phyloP scores from a whole-genome alignment of 805 yeast species.

The Yarrowia sp. region DNA sequence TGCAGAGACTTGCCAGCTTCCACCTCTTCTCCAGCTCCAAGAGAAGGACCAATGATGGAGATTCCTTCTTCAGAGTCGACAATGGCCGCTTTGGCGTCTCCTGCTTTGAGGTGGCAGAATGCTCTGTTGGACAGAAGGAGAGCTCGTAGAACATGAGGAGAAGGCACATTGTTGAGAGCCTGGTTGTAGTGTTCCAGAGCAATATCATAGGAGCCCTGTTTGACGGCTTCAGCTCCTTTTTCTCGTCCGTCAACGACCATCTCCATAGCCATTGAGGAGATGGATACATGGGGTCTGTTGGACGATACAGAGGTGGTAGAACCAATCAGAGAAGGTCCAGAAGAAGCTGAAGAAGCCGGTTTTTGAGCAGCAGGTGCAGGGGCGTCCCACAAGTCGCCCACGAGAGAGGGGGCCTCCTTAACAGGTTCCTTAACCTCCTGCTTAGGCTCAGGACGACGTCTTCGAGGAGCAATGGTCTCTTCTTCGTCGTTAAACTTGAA shows the following conservation, averaged over 20 bases:
- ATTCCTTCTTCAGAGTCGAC: constrained; percentile 51
- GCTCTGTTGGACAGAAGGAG: constrained; percentile 76
- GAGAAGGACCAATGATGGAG: constrained; percentile 40
- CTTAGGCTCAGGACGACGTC: constrained; percentile 9
- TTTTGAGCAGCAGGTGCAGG: constrained; percentile 22
- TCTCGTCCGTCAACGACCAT: constrained; percentile 36
- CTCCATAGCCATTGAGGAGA: constrained; percentile 38
- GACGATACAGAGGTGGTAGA: constrained; percentile 29
- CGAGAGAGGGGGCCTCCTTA: neutral
- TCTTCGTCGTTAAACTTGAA: constrained; percentile 16
- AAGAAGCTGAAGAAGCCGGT: neutral
- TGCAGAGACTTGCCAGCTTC: constrained; percentile 56
- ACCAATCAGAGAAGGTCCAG: neutral
- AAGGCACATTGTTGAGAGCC: constrained; percentile 58
- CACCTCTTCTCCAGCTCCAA: constrained; percentile 43
- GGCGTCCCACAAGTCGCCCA: constrained; percentile 5
- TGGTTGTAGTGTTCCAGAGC: constrained; percentile 63
- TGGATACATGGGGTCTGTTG: constrained; percentile 31
- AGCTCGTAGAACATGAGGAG: constrained; percentile 60
- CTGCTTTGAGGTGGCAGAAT: constrained; percentile 61
- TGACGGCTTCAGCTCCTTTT: constrained; percentile 62
- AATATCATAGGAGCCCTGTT: constrained; percentile 74
- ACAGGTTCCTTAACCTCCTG: neutral
- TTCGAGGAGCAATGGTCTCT: constrained; percentile 10
- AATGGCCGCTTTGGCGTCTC: constrained; percentile 59